These are phyloP conservation scores for Millerago galiae DNA, from an alignment of 805 yeast genomes.

Conservation along the genomic window DNA sequence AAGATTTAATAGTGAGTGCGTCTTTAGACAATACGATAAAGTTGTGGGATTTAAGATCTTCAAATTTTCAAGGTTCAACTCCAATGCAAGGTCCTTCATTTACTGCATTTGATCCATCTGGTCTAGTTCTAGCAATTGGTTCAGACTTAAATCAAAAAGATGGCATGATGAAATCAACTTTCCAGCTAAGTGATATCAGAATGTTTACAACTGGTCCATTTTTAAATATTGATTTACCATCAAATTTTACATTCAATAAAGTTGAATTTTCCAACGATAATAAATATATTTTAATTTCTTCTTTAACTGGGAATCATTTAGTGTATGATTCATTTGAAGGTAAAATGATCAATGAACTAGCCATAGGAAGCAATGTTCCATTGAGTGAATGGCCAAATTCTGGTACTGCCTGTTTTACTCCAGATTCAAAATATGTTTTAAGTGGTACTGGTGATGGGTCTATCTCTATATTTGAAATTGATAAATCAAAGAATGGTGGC, in stretches of 20 bases:
- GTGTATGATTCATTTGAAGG: conserved; percentile 71
- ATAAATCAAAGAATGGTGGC: conserved; percentile 21
- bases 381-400: conserved; percentile 39
- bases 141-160: conserved; percentile 39
- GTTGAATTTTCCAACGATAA: conserved; percentile 79
- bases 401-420: conserved; percentile 54
- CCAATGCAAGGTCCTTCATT: conserved; percentile 15
- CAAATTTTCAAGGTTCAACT: conserved; percentile 50
- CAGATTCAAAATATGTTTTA: conserved; percentile 58
- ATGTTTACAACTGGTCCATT: conserved; percentile 56
- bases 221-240: conserved; percentile 34
- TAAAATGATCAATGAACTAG: conserved; percentile 35
- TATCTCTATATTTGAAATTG: conserved; percentile 47
- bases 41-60: conserved; percentile 77
- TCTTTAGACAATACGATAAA: conserved; percentile 76
- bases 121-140: conserved; percentile 47
- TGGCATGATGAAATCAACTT: conserved; percentile 34
- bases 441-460: conserved; percentile 55
- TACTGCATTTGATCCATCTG: conserved; percentile 77
- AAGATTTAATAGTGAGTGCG: conserved; percentile 58
- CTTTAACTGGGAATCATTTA: conserved; percentile 51
- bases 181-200: conserved; percentile 53
- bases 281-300: conserved; percentile 50
- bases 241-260: conserved; percentile 45
- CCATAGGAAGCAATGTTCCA: conserved; percentile 21